These are phyloP conservation scores for Zelopaecilomyces penicillatus DNA, from an alignment of 2,329 filamentous ascomycete genomes.

Conservation along the genomic window DNA sequence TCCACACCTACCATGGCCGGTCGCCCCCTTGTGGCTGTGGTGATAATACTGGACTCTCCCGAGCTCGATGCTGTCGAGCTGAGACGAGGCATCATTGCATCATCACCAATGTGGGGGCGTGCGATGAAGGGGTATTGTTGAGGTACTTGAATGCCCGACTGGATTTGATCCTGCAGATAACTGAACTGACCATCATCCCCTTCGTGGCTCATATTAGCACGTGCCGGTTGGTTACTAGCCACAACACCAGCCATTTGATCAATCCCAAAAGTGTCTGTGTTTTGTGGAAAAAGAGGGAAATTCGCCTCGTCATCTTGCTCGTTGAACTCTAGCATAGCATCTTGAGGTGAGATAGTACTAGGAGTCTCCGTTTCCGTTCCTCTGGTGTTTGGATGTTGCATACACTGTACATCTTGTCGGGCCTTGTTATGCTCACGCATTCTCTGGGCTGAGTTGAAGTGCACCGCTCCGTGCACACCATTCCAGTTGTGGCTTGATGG, in stretches of 20 bases:
- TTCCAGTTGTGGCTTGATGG: conserved; percentile 38
- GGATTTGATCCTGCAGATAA: conserved; percentile 28
- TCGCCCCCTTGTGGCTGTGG: conserved; percentile 30
- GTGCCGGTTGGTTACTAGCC: conserved; percentile 10
- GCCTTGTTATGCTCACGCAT: conserved; percentile 54
- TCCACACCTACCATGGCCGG: conserved; percentile 63
- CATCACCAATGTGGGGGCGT: conserved; percentile 25
- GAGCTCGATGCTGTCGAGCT: conserved; percentile 40
- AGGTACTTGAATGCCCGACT: conserved; percentile 32
- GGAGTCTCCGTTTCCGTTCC: conserved; percentile 41
- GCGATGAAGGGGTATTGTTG: conserved; percentile 46
- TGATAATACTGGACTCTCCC: conserved; percentile 25
- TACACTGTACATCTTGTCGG: conserved; percentile 45
- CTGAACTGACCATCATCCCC: conserved; percentile 1
- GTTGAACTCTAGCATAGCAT: conserved; percentile 78
- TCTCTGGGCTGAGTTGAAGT: conserved; percentile 47
- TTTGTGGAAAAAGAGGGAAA: conserved; percentile 64
- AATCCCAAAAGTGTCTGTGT: conserved; percentile 38
- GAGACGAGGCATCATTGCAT: conserved; percentile 26
- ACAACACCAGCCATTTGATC: conserved; percentile 30
- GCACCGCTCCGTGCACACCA: conserved; percentile 13
- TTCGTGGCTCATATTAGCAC: background rate
- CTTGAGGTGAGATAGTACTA: conserved; percentile 93
- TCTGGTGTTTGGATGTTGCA: conserved; percentile 33
- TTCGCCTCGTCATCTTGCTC: conserved; percentile 63